phyloP scores from a whole-genome alignment of 2,329 filamentous ascomycete genomes.

The Teratosphaeriaceae sp. region DNA sequence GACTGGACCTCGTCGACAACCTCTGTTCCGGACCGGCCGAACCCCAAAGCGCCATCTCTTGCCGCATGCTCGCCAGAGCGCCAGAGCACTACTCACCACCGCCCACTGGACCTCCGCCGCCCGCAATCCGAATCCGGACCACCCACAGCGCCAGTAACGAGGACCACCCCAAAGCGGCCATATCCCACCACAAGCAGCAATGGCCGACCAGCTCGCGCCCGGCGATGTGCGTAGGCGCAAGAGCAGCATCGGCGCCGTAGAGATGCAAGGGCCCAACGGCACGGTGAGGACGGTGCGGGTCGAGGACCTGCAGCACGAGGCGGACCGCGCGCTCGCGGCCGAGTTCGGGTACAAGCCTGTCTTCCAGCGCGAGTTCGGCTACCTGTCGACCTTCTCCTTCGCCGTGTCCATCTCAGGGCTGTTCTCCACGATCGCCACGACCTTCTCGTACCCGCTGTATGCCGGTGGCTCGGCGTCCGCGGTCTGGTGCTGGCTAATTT shows the following conservation, averaged over 20 bases:
- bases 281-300: constrained; percentile 13
- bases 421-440: constrained; percentile 51
- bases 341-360: constrained; percentile 35
- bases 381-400: constrained; percentile 54
- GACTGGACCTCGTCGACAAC: constrained; percentile 3
- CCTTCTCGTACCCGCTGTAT: constrained; percentile 47
- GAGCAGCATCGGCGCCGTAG: constrained; percentile 8
- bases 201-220: constrained; percentile 10
- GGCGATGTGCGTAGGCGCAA: constrained; percentile 8
- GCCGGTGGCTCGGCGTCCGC: constrained; percentile 49
- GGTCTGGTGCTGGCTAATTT: constrained; percentile 55
- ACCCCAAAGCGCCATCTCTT: background rate
- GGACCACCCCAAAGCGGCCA: constrained; percentile 1
- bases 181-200: constrained; percentile 4
- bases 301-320: constrained; percentile 20
- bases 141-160: constrained; percentile 1
- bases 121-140: too few relatives aligned
- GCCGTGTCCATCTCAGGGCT: constrained; percentile 50
- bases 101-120: too few relatives aligned
- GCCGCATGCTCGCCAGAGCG: too few relatives aligned
- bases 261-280: constrained; percentile 12
- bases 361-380: constrained; percentile 54
- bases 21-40: background rate
- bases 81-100: too few relatives aligned
- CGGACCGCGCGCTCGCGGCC: constrained; percentile 21